Conservation (phyloP, 257 asterid species). For the Gentiana straminea region DNA sequence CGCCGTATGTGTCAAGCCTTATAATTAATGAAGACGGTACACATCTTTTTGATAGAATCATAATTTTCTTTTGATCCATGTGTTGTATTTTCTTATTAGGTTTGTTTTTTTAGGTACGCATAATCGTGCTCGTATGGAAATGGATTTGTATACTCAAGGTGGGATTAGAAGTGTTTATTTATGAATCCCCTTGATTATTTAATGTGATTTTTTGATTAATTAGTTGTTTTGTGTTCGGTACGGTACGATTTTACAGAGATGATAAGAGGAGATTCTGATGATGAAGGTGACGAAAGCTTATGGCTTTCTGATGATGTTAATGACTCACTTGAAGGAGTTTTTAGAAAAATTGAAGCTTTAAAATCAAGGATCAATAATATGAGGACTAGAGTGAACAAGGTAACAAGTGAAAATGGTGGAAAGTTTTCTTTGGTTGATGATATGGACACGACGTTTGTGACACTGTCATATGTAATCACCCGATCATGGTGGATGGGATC, state of each 20-base stretch:
- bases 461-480: too few species aligned
- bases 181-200: too few species aligned
- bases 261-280: constrained; percentile 22
- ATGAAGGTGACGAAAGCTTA: constrained; percentile 21
- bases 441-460: background rate
- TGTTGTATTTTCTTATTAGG: constrained; percentile 1
- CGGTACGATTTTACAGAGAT: constrained; percentile 18
- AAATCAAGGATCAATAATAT: constrained; percentile 32
- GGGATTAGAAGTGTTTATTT: constrained; percentile 6
- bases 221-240: background rate
- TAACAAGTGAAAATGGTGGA: constrained; percentile 37
- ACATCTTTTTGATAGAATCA: background rate
- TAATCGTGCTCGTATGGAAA: constrained; percentile 18
- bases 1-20: constrained; percentile 57
- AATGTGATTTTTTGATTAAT: too few species aligned
- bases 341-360: constrained; percentile 36
- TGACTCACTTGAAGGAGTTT: constrained; percentile 26
- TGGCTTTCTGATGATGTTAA: constrained; percentile 26
- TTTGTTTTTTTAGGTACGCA: constrained; percentile 37
- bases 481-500: too few species aligned
- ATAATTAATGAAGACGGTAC: constrained; percentile 63
- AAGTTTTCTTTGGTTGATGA: constrained; percentile 21
- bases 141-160: constrained; percentile 33
- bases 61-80: background rate
- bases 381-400: constrained; percentile 35